Conservation (phyloP, 129 eudicot species). For the Kitagawia praeruptora region DNA sequence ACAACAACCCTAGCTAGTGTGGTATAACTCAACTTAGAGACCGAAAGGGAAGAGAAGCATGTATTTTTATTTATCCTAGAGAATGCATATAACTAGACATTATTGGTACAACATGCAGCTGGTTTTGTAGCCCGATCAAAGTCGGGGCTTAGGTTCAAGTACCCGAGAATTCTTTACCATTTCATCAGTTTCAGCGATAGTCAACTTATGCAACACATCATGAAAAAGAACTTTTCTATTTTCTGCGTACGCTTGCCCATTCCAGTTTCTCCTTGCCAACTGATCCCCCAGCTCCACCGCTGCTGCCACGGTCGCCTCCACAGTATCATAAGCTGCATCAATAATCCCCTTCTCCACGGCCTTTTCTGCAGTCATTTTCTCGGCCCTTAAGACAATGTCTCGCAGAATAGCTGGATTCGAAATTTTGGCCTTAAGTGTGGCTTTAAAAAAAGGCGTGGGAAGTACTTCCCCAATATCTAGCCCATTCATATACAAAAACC, state of each 20-base stretch:
- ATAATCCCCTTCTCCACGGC: slow-evolving; percentile 56
- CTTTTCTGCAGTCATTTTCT: slow-evolving; percentile 44
- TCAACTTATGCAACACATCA: slow-evolving; percentile 31
- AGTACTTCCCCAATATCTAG: slow-evolving; percentile 36
- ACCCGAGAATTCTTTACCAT: slow-evolving; percentile 3
- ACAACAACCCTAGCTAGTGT: no score
- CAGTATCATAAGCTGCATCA: slow-evolving; percentile 40
- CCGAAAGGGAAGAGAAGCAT: no score
- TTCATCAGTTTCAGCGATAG: slow-evolving; percentile 34
- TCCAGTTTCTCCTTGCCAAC: slow-evolving; percentile 48
- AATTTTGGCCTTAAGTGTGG: slow-evolving; percentile 28
- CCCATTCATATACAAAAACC: slow-evolving; percentile 63
- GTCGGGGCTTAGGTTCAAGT: neutral
- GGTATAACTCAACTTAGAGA: no score
- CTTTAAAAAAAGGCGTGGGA: slow-evolving; percentile 28
- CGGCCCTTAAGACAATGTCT: slow-evolving; percentile 43
- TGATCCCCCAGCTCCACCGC: slow-evolving; percentile 45
- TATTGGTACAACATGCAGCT: neutral
- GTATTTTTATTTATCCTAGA: no score
- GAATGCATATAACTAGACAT: neutral
- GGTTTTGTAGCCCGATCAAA: neutral
- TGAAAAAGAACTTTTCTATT: slow-evolving; percentile 32
- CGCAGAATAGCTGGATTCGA: slow-evolving; percentile 39
- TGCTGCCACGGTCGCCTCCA: slow-evolving; percentile 56
- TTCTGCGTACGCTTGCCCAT: slow-evolving; percentile 46